A percentile compares a stretch with the other conserved stretches of the same genome.
These are phyloP conservation scores for Penicillium glabrum DNA, from an alignment of 2,329 filamentous ascomycete species.

Conservation along the genomic window DNA sequence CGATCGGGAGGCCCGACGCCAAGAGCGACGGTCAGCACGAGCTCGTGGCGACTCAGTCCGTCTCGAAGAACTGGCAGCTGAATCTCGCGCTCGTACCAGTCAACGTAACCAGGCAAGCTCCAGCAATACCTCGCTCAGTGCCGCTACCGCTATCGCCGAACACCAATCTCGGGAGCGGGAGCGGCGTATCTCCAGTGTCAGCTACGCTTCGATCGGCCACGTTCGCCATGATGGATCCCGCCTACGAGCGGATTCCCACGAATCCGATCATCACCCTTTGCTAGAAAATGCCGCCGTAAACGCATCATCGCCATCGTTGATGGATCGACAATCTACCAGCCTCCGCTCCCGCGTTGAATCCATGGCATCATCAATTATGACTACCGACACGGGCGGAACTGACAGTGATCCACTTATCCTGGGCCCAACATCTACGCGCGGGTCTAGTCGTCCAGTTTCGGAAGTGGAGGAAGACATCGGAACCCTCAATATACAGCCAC, in stretches of 20 bases:
- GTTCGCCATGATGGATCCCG: conserved; percentile 52
- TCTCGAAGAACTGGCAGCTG: conserved; percentile 63
- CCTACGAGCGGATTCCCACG: conserved; percentile 47
- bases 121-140: conserved; percentile 33
- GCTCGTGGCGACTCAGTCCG: conserved; percentile 67
- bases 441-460: conserved; percentile 21
- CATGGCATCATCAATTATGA: conserved; percentile 36
- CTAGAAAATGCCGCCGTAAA: conserved; percentile 37
- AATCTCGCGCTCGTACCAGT: conserved; percentile 46
- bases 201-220: conserved; percentile 48
- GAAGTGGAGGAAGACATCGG: conserved; percentile 38
- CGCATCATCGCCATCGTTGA: conserved; percentile 26
- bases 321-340: conserved; percentile 19
- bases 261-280: conserved; percentile 49
- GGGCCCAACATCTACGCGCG: conserved; percentile 23
- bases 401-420: conserved; percentile 30
- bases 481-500: conserved; percentile 35
- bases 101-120: conserved; percentile 34
- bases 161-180: conserved; percentile 46
- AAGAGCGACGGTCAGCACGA: conserved; percentile 69
- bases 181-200: conserved; percentile 48
- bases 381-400: conserved; percentile 27
- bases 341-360: conserved; percentile 34
- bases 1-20: conserved; percentile 74
- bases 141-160: conserved; percentile 43